Base-by-base conservation (phyloP, 257 asterid species). In the Solanum verrucosum region DNA sequence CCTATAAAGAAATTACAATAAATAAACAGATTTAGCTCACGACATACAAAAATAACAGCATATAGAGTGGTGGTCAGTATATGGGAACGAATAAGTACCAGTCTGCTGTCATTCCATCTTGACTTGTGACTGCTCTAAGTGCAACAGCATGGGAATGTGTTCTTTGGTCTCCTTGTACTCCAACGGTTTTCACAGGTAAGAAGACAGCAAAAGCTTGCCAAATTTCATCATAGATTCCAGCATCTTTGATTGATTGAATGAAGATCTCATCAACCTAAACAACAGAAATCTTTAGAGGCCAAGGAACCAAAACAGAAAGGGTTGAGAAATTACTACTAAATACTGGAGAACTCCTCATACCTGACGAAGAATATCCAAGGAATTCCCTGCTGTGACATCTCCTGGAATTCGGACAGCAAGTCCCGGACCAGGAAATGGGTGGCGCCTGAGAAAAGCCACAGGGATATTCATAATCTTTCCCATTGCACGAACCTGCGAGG, bases 131-230 rank as follows among this genome's bases (percentile, higher is more conserved):
- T 21, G 99, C 99, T 92, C 99, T 93, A 56, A 97, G 95, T 23
- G 97, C 93, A 87, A 97, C 94, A 90, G 96, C 98, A 44, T 95
- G 94, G 49, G 99, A 92, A 93, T 97, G 98, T 2, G 99, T 96
- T 90, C 99, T 94, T 87, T 95, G 96, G 88, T 97, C 99, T 70
- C 99, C 99, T 94, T 97, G 99, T 91, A 97, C 99, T 23, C 99
- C 99, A 42, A 97, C 99, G 0, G 99, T 94, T 85, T 90, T 90
- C 46, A 96, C 96, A 2, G 98, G 98, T 96, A 97, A 90, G 93
- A 96, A 94, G 23, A 97, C 99, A 52, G 99, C 98, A 89, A 97
- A 97, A 72, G 99, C 99, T 95, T 97, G 99, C 99, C 99, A 97
- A 38, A 97, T 96, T 37, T 89, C 79, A 88, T 97, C 99, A 81